phyloP scores from a whole-genome alignment of 352 stramenopile species.

The Globisporangium parvum region DNA sequence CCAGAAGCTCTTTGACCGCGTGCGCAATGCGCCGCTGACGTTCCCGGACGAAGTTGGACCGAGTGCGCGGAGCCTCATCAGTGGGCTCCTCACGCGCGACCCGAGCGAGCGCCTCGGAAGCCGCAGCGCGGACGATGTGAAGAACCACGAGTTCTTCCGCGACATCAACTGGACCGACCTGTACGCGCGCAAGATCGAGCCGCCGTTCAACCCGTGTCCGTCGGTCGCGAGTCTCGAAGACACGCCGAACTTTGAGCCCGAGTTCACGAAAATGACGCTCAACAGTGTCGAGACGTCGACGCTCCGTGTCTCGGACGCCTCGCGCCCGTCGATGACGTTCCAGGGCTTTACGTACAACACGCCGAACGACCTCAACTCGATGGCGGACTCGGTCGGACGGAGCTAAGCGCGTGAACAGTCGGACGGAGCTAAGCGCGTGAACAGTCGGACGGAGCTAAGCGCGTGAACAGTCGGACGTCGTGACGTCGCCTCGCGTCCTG shows the following conservation, averaged over 20 bases:
- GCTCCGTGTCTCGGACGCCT: constrained; percentile 68
- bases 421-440: too few species aligned
- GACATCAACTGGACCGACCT: constrained; percentile 79
- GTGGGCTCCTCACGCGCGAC: constrained; percentile 72
- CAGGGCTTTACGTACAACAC: constrained; percentile 89
- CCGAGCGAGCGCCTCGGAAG: constrained; percentile 75
- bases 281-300: constrained; percentile 76
- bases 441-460: too few species aligned
- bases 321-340: constrained; percentile 83
- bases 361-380: constrained; percentile 74
- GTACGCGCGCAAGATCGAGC: constrained; percentile 76
- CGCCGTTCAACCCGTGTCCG: constrained; percentile 84
- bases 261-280: constrained; percentile 90
- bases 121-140: constrained; percentile 72
- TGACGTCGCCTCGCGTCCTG: too few species aligned
- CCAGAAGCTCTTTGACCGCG: constrained; percentile 90
- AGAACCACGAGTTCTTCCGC: constrained; percentile 82
- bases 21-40: constrained; percentile 81
- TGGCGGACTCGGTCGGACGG: constrained; percentile 58
- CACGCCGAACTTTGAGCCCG: constrained; percentile 86
- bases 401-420: constrained; percentile 39
- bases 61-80: constrained; percentile 75
- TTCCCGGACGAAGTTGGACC: constrained; percentile 83
- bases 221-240: constrained; percentile 54
- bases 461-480: too few species aligned